Evolutionary conservation across 2,329 filamentous ascomycete species (phyloP).

Genomic region (Stemphylium vesicarium): DNA sequence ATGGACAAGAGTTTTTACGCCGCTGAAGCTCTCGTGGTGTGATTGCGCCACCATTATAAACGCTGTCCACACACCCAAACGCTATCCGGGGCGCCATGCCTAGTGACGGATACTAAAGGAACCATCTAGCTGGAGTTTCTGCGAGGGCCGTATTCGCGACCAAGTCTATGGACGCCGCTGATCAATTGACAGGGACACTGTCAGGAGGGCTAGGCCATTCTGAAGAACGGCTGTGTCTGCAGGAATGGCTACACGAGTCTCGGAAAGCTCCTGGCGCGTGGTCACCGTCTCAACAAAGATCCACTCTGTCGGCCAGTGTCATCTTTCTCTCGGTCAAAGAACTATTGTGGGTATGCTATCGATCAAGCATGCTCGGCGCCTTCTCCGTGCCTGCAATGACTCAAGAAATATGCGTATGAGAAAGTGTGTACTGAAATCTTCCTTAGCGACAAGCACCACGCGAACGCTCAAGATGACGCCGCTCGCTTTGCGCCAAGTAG

Average conservation of each 20-base stretch:
- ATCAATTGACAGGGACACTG: conserved; percentile 3
- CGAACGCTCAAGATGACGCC: conserved; percentile 4
- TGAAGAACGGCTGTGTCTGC: background rate
- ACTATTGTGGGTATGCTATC: background rate
- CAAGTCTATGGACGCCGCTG: background rate
- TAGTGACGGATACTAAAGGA: conserved; percentile 11
- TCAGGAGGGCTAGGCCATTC: background rate
- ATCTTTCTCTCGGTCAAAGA: background rate
- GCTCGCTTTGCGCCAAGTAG: conserved; percentile 6
- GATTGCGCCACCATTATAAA: conserved; percentile 2
- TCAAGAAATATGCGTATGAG: background rate
- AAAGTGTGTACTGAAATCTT: background rate
- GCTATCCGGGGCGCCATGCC: background rate
- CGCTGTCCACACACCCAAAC: background rate
- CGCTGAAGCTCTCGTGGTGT: background rate
- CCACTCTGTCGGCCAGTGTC: background rate
- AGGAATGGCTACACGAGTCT: background rate
- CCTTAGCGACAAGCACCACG: background rate
- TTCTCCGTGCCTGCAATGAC: background rate
- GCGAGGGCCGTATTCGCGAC: background rate
- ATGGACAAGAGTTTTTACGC: background rate
- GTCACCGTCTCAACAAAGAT: background rate
- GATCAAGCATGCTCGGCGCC: background rate
- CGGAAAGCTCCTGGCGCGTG: background rate
- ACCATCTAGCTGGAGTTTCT: background rate